A percentile compares a stretch with the other conserved stretches of the same genome.
These are phyloP conservation scores for Pichia eremophila DNA, from an alignment of 805 yeast genomes.

Conservation along the genomic window DNA sequence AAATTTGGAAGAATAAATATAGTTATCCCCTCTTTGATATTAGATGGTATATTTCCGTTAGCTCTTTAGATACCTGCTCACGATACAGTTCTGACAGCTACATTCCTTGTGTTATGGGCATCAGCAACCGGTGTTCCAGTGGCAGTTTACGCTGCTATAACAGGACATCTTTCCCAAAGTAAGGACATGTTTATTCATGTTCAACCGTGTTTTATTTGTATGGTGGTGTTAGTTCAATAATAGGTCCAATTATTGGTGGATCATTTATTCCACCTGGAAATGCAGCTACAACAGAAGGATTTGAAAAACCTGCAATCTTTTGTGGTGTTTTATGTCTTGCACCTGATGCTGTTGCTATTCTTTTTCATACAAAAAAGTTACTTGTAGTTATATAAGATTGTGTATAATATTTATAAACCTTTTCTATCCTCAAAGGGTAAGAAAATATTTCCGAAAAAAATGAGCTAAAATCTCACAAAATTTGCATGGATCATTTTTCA, in stretches of 20 bases:
- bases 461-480: too few relatives aligned
- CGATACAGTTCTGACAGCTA: slow-evolving; percentile 29
- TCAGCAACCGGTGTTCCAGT: slow-evolving; percentile 27
- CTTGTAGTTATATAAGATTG: neutral
- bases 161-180: slow-evolving; percentile 28
- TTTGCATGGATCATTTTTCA: too few relatives aligned
- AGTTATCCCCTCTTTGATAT: slow-evolving; percentile 24
- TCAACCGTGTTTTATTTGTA: slow-evolving; percentile 22
- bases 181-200: slow-evolving; percentile 22
- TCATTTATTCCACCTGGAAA: slow-evolving; percentile 22
- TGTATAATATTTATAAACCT: neutral
- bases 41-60: slow-evolving; percentile 28
- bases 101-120: slow-evolving; percentile 28
- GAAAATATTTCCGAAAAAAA: too few relatives aligned
- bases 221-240: slow-evolving; percentile 23
- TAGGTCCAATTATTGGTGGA: slow-evolving; percentile 30
- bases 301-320: slow-evolving; percentile 23
- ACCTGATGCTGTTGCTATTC: slow-evolving; percentile 6
- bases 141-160: slow-evolving; percentile 26
- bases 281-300: slow-evolving; percentile 17
- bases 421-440: too few relatives aligned
- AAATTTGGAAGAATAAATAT: slow-evolving; percentile 32
- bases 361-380: neutral
- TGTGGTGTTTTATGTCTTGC: slow-evolving; percentile 23
- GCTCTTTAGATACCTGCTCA: slow-evolving; percentile 44